Evolutionary conservation across 148 eudicot species (phyloP), one percentile per base, ranked within the genome.

Genomic region (Heliosperma pusillum): DNA sequence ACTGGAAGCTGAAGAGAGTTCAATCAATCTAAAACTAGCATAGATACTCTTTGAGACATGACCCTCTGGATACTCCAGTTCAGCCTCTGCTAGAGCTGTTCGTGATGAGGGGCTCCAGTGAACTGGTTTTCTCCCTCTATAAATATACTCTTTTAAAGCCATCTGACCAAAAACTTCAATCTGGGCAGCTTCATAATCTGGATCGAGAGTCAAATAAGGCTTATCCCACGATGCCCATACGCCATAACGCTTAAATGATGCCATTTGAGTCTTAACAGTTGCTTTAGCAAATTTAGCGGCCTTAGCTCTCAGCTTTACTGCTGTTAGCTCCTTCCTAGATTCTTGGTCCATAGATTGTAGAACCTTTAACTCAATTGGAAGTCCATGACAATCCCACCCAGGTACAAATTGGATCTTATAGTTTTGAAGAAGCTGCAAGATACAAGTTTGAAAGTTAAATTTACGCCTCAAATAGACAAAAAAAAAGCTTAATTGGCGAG

Each of bases 351-450:
- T 81, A 50, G 97, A 92, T 86, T 92, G 97, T 82, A 95, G 84
- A 70, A 95, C 99, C 88, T 92, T 95, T 76, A 95, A 81, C 85
- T 95, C 99, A 70, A 95, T 95, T 27, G 99, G 99, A 81, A 95
- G 86, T 36, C 99, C 99, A 77, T 95, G 99, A 76, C 99, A 95
- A 83, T 95, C 99, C 99, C 97, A 95, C 59, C 99, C 99, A 83
- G 99, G 97, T 53, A 95, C 84, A 77, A 85, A 95, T 66, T 81
- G 84, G 61, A 95, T 97, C 84, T 90, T 87, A 59, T 79, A 82
- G 75, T 92, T 90, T 84, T 89, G 99, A 82, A 95, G 99, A 86
- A 95, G 99, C 99, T 95, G 96, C 79, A 75, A 78, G 52, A 75
- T 21, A 59, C 22, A 50, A 47, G 52, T 25, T 55, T 72, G 16